Evolutionary conservation across 1,139 yeast genomes (phyloP), one percentile per base, ranked within the genome.

Genomic region (Nadsonia starkeyi-henricii): DNA sequence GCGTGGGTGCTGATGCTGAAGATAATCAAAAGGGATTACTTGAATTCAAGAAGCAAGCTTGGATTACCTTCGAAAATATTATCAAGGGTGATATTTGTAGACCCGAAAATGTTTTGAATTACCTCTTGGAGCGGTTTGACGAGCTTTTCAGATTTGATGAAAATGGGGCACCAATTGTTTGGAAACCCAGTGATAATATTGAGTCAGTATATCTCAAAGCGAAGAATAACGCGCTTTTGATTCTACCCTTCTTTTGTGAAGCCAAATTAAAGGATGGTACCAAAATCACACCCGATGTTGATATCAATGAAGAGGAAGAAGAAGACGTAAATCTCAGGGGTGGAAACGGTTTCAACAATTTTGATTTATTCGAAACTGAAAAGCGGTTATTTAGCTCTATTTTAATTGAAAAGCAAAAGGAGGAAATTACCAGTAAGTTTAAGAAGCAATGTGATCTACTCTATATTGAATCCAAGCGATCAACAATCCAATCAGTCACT

Each of bases 71-170:
- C 12, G 17, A n/a, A n/a, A 33, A 33, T 9, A 33, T 33, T 15
- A 33, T 33, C 17, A 33, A 33, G 39, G 39, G 39, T 33, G 39
- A 33, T 33, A 15, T 33, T 15, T 33, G 39, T 33, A 12, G 39
- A 33, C 39, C 39, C 39, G 69, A 66, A 20, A 58, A 59, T 42
- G 65, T 69, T 3, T 55, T 64, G 33, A 54, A 56, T 47, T 52
- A 63, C 19, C 58, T 70, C 46, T 62, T 69, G 17, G 72, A 75
- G 50, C 69, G 76, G 53, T 91, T 91, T 66, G 97, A 89, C 58
- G 85, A 81, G 52, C 70, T 69, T 49, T 91, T 91, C 68, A 73
- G 93, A 56, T 91, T 84, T 62, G 96, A 88, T 63, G 79, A 75
- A 45, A 75, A 80, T 54, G 95, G 93, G 3, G 67, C 86, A 42